A percentile compares a stretch with the other conserved stretches of the same genome.
phyloP scores from a whole-genome alignment of 2,329 filamentous ascomycete species.

The Phialophora tarda region DNA sequence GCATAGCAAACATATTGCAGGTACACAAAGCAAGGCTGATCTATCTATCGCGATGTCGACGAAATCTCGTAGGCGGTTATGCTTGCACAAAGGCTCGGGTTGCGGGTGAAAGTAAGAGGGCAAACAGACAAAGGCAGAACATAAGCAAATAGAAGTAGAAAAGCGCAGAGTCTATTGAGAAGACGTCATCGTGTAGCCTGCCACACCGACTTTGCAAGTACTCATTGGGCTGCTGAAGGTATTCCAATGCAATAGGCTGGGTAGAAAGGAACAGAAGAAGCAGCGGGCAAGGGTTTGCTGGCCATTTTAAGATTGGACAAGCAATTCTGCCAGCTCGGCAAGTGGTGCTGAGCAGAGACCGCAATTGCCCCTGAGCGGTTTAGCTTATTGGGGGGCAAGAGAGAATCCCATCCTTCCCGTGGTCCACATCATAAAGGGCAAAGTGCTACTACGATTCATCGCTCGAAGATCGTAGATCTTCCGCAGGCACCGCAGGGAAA shows the following conservation, averaged over 20 bases:
- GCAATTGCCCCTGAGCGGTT: not conserved
- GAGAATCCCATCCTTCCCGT: constrained; percentile 1
- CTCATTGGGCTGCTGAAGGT: constrained; percentile 19
- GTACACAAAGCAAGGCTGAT: not conserved
- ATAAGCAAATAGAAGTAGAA: constrained; percentile 24
- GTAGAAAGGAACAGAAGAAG: constrained; percentile 13
- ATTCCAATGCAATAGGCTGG: constrained; percentile 12
- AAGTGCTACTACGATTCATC: not conserved
- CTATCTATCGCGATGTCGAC: not conserved
- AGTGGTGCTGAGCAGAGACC: not conserved
- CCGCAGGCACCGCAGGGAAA: not conserved
- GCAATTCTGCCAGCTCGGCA: constrained; percentile 13
- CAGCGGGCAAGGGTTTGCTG: not conserved
- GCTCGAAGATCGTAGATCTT: not conserved
- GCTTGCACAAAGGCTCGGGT: not conserved
- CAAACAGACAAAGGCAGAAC: not conserved
- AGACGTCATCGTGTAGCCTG: constrained; percentile 32
- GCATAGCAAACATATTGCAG: constrained; percentile 23
- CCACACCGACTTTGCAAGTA: constrained; percentile 22
- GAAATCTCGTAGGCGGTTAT: constrained; percentile 9
- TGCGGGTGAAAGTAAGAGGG: constrained; percentile 10
- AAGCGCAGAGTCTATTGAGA: constrained; percentile 4
- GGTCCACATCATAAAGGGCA: constrained; percentile 1
- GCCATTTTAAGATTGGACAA: constrained; percentile 13
- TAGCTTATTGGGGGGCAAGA: not conserved